Evolutionary conservation across 108 stramenopile species (phyloP).

Genomic region (Aurantiochytrium sp.): DNA sequence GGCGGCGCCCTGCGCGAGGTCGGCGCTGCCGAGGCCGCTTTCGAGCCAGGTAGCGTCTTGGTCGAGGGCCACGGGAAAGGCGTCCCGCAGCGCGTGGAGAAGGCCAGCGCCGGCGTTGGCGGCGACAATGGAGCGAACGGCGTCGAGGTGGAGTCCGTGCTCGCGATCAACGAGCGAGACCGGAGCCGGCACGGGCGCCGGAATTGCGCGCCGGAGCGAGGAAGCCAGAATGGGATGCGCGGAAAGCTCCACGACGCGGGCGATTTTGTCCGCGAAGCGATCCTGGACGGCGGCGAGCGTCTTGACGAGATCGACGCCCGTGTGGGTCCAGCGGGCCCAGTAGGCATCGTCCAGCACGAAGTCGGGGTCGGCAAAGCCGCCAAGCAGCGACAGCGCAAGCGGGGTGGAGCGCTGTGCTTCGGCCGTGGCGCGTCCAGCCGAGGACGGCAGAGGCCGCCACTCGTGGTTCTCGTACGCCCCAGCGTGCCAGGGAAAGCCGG

Average conservation of each 20-base stretch:
- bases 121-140: background rate
- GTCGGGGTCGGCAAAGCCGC: background rate
- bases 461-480: background rate
- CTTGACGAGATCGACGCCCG: background rate
- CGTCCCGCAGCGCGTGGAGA: background rate
- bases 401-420: background rate
- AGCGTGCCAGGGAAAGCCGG: slow-evolving; percentile 3
- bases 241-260: background rate
- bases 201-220: background rate
- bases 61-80: background rate
- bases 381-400: background rate
- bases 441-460: background rate
- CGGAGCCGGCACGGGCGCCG: background rate
- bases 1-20: background rate
- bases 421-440: too few species aligned
- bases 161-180: background rate
- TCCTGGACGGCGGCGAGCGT: background rate
- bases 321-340: slow-evolving; percentile 10
- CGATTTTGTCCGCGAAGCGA: background rate
- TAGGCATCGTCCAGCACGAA: background rate
- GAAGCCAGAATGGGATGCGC: background rate
- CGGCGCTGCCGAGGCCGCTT: slow-evolving; percentile 2
- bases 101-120: background rate
- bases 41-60: background rate
- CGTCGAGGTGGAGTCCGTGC: background rate